phyloP scores from a whole-genome alignment of 192 early-diverging fungal species.

The Coemansia sp. region DNA sequence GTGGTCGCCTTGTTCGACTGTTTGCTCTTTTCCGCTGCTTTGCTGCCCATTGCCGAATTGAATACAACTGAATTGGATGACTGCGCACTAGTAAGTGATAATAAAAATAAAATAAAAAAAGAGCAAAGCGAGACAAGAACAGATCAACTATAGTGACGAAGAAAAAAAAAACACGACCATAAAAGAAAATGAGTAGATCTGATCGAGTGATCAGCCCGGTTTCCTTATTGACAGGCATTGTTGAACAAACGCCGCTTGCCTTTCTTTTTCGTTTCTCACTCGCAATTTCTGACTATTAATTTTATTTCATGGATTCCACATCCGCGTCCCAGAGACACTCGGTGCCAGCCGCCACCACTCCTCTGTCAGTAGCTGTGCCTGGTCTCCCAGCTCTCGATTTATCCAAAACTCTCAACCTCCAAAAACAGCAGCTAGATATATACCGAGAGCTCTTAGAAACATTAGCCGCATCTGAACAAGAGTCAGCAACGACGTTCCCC shows the following conservation, averaged over 20 bases:
- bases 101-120: no score
- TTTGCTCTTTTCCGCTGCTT: slow-evolving; percentile 11
- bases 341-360: background rate
- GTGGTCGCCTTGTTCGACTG: slow-evolving; percentile 12
- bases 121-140: no score
- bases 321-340: background rate
- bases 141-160: background rate
- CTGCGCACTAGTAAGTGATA: slow-evolving; percentile 7
- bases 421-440: slow-evolving; percentile 35
- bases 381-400: slow-evolving; percentile 35
- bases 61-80: background rate
- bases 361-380: slow-evolving; percentile 25
- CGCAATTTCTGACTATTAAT: background rate
- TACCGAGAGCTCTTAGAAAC: slow-evolving; percentile 36
- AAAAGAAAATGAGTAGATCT: background rate
- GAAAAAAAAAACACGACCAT: background rate
- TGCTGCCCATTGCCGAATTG: slow-evolving; percentile 24
- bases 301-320: background rate
- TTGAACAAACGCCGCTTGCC: background rate
- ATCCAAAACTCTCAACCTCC: slow-evolving; percentile 19
- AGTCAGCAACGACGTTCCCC: slow-evolving; percentile 38
- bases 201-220: background rate
- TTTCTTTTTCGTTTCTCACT: background rate
- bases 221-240: background rate
- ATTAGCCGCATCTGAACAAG: slow-evolving; percentile 33